A percentile compares a stretch with the other conserved stretches of the same genome.
These are phyloP conservation scores for Austroboletus festivus DNA, from an alignment of 768 basidiomycete species.

Conservation along the genomic window DNA sequence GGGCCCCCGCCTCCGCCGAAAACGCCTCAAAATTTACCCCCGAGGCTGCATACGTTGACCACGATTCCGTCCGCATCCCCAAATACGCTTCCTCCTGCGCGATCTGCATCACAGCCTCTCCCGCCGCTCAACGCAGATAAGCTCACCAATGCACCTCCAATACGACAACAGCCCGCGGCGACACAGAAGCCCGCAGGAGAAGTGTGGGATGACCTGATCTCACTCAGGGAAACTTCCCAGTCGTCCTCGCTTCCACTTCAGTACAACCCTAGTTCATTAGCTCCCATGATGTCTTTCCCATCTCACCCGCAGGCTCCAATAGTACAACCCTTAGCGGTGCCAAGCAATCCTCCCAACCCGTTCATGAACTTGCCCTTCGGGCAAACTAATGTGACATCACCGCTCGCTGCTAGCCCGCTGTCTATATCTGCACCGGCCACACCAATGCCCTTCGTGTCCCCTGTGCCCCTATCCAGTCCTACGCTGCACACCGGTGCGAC, in stretches of 20 bases:
- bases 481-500: conserved; percentile 7
- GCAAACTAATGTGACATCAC: not conserved
- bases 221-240: conserved; percentile 39
- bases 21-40: conserved; percentile 25
- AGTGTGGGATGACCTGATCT: conserved; percentile 60
- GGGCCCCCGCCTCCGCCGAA: conserved; percentile 28
- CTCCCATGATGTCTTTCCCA: conserved; percentile 4
- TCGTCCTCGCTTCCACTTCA: conserved; percentile 49
- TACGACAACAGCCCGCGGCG: not conserved
- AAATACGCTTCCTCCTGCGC: conserved; percentile 17
- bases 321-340: conserved; percentile 5
- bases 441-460: conserved; percentile 7
- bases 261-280: conserved; percentile 15
- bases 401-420: conserved; percentile 5
- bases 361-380: conserved; percentile 19
- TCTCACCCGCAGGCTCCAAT: conserved; percentile 13
- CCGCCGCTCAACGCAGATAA: conserved; percentile 16
- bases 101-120: conserved; percentile 39
- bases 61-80: conserved; percentile 7
- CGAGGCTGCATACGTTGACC: conserved; percentile 13
- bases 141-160: conserved; percentile 3
- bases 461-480: conserved; percentile 12
- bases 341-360: conserved; percentile 10
- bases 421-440: not conserved
- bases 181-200: conserved; percentile 26